Evolutionary conservation across 106 monocot species (phyloP), one percentile per base, ranked within the genome.

Genomic region (Iris macrosiphon): DNA sequence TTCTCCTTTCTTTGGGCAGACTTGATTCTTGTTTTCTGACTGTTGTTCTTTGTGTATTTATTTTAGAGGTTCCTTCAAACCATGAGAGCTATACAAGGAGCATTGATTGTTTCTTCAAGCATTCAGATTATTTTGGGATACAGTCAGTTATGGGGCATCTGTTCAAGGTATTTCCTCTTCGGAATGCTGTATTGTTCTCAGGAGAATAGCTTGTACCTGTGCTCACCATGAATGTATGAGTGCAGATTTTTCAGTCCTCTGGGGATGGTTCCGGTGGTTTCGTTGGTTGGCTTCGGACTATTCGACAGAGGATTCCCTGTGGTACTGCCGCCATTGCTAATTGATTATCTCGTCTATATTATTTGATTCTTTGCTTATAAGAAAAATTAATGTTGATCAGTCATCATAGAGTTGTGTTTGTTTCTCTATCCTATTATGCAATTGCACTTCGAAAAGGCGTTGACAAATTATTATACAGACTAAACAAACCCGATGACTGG

Each of bases 111-210:
- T 26, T 75, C 96, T 48, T 96, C 96, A 35, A 83, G 89, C 74
- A 83, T 90, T 67, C 89, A 96, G 61, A 90, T 96, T 13, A 86
- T 96, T 52, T 62, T 96, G 10, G 96, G 96, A 6, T 96, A 83
- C 67, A 96, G 96, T 80, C 96, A 96, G 67, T 49, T 90, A 60
- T 96, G 96, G 96, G 96, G 96, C 12, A 82, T 96, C 28, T 96
- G 76, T 62, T 83, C 89, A 19, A 86, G 95, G 89, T 88, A 64
- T 18, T 28, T 28, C 11, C 8, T 19, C 10, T 17, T 42, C 9
- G 0, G 4, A 58, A 41, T 57, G 23, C 23, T 4, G 6, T 13
- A n/a, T n/a, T n/a, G 14, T 40, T 50, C 27, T 26, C 6, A 46
- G 71, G 71, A 14, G 63, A 47, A 22, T 64, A 52, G 7, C 57